Evolutionary conservation across 2,329 filamentous ascomycete genomes (phyloP).

Genomic region (Cladosporium colombiae): DNA sequence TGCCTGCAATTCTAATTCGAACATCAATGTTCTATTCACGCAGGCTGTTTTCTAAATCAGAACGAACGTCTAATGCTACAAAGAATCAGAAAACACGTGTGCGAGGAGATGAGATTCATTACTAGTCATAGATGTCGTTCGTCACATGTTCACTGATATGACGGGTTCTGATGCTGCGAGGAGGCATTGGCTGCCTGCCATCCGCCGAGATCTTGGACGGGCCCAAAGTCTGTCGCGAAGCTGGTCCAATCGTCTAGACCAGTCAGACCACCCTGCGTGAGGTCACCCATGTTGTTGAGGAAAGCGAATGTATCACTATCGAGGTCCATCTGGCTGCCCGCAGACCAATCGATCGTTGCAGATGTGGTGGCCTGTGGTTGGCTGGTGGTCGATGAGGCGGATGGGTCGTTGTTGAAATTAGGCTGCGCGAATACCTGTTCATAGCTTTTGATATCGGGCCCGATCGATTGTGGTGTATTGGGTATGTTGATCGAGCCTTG

Average conservation of each 20-base stretch:
- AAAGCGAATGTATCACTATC: slow-evolving; percentile 27
- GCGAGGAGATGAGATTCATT: background rate
- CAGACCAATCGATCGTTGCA: background rate
- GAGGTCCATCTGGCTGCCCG: slow-evolving; percentile 25
- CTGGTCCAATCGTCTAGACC: slow-evolving; percentile 31
- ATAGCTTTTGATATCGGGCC: background rate
- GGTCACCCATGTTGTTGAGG: slow-evolving; percentile 25
- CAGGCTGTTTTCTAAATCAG: background rate
- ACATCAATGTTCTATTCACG: background rate
- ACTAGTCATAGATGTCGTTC: background rate
- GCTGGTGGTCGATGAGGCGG: background rate
- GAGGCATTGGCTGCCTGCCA: background rate
- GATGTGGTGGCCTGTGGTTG: background rate
- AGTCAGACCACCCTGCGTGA: slow-evolving; percentile 28
- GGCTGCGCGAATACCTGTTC: background rate
- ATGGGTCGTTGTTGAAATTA: background rate
- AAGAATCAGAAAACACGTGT: background rate
- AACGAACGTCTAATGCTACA: background rate
- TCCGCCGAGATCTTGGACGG: background rate
- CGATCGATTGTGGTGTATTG: background rate
- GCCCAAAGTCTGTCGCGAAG: slow-evolving; percentile 22
- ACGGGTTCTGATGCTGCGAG: background rate
- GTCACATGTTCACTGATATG: background rate
- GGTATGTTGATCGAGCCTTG: slow-evolving; percentile 18
- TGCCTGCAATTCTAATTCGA: background rate